These are phyloP conservation scores for Sporobolomyces phaffii DNA, from an alignment of 768 basidiomycete genomes.

Conservation along the genomic window DNA sequence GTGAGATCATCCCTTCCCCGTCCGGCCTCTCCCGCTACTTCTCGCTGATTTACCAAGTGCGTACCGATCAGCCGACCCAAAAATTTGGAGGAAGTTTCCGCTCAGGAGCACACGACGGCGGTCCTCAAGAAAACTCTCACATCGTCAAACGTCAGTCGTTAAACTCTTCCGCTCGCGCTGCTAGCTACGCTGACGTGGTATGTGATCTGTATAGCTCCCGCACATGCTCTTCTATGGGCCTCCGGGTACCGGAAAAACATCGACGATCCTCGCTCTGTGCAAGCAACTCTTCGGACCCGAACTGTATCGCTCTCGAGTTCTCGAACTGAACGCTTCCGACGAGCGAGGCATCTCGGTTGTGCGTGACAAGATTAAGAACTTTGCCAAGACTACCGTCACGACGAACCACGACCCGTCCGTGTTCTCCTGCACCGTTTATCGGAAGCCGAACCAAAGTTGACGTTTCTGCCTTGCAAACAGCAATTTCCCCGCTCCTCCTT, in stretches of 20 bases:
- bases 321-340: conserved; percentile 97
- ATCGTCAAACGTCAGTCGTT: conserved; percentile 70
- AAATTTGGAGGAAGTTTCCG: conserved; percentile 94
- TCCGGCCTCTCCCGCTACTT: background rate
- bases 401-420: conserved; percentile 36
- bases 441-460: no score
- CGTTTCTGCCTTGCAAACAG: conserved; percentile 24
- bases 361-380: conserved; percentile 96
- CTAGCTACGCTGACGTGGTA: no score
- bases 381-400: conserved; percentile 56
- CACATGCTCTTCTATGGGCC: conserved; percentile 99
- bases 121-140: conserved; percentile 84
- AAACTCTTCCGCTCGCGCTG: background rate
- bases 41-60: background rate
- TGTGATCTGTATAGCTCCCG: conserved; percentile 82
- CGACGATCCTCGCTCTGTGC: conserved; percentile 88
- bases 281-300: conserved; percentile 97
- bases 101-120: conserved; percentile 91
- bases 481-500: conserved; percentile 89
- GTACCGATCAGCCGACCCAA: conserved; percentile 68
- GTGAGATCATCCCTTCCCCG: conserved; percentile 50
- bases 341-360: conserved; percentile 96
- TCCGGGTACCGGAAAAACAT: conserved; percentile 97
- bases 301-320: conserved; percentile 82
- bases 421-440: no score